A percentile compares a stretch with the other conserved stretches of the same genome.
Evolutionary conservation across 2,329 filamentous ascomycete species (phyloP).

Genomic region (Arthrobotrys sphaeroides): DNA sequence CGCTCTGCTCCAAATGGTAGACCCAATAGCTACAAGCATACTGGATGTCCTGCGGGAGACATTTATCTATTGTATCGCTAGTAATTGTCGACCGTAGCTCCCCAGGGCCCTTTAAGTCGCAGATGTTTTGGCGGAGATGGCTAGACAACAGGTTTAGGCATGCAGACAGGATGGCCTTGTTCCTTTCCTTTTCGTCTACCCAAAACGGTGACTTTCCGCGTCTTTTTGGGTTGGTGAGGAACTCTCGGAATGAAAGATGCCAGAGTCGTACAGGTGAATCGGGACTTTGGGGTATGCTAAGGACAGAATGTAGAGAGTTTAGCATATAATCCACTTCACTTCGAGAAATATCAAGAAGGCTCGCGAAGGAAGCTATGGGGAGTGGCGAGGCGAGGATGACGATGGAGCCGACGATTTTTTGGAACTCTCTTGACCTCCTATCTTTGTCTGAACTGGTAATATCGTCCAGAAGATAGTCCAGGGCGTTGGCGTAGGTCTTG

Average conservation of each 20-base stretch:
- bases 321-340: background rate
- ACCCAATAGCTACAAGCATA: constrained; percentile 25
- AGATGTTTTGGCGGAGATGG: background rate
- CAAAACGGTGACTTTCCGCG: background rate
- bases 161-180: background rate
- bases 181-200: background rate
- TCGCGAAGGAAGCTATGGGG: background rate
- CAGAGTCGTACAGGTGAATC: background rate
- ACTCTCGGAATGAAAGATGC: constrained; percentile 14
- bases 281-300: background rate
- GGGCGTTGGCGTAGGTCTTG: background rate
- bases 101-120: background rate
- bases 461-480: background rate
- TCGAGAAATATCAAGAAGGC: background rate
- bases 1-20: background rate
- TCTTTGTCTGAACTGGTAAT: background rate
- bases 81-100: background rate
- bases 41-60: background rate
- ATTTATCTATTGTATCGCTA: background rate
- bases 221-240: background rate
- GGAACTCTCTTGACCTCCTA: background rate
- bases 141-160: background rate
- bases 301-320: background rate
- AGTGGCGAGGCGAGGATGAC: background rate
- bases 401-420: background rate